phyloP scores from a whole-genome alignment of 495 filamentous ascomycete species.

The Aspergillus asperescens region DNA sequence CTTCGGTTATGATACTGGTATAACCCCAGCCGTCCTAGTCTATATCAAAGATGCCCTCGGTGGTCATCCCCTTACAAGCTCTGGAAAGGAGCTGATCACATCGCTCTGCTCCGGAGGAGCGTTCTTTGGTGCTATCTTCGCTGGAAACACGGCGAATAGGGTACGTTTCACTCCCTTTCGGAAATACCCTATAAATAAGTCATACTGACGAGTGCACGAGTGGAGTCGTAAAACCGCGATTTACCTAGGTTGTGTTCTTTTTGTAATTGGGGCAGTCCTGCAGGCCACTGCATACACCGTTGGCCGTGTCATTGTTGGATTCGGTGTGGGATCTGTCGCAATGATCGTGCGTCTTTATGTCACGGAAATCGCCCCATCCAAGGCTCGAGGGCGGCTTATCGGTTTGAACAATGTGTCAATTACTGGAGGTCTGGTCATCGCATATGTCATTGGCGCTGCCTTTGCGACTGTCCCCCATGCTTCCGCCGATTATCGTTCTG shows the following conservation, averaged over 20 bases:
- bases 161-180: conserved; percentile 11
- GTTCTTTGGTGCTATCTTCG: conserved; percentile 49
- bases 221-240: conserved; percentile 48
- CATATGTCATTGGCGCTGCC: conserved; percentile 49
- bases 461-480: conserved; percentile 43
- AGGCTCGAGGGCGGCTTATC: conserved; percentile 50
- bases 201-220: background rate
- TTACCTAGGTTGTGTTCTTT: conserved; percentile 46
- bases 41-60: conserved; percentile 30
- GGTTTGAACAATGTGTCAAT: conserved; percentile 54
- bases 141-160: conserved; percentile 45
- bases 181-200: background rate
- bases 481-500: conserved; percentile 47
- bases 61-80: conserved; percentile 19
- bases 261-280: conserved; percentile 39
- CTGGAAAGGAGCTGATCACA: conserved; percentile 46
- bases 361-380: conserved; percentile 45
- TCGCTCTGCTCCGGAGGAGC: conserved; percentile 45
- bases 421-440: conserved; percentile 49
- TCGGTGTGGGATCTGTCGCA: conserved; percentile 52
- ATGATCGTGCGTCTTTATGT: conserved; percentile 46
- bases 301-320: conserved; percentile 47
- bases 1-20: conserved; percentile 46
- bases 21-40: conserved; percentile 45
- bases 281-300: conserved; percentile 48